These are phyloP conservation scores for Lichtheimia corymbifera DNA, from an alignment of 371 early-diverging fungal species.

Conservation along the genomic window DNA sequence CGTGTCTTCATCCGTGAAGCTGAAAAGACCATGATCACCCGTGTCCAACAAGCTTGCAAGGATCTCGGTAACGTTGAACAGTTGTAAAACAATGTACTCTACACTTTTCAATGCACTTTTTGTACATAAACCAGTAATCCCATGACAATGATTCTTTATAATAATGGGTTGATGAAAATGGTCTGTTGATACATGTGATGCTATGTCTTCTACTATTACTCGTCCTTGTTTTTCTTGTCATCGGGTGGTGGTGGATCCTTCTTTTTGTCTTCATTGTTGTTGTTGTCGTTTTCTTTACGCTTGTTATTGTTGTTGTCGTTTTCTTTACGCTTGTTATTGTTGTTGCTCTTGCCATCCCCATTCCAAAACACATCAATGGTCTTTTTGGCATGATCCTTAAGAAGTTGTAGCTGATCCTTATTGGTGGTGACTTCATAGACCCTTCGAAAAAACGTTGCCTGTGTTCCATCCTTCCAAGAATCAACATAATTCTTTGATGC, in stretches of 20 bases:
- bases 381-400: slow-evolving; percentile 12
- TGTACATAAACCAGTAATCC: no score
- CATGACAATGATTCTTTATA: no score
- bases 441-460: slow-evolving; percentile 16
- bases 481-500: slow-evolving; percentile 12
- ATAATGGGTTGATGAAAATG: no score
- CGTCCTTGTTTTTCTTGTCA: slow-evolving; percentile 4
- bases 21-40: slow-evolving; percentile 82
- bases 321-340: neutral
- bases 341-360: neutral
- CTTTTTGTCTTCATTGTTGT: neutral
- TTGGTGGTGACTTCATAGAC: slow-evolving; percentile 15
- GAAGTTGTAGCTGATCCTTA: slow-evolving; percentile 8
- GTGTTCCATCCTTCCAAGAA: slow-evolving; percentile 25
- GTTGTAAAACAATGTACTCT: slow-evolving; percentile 51
- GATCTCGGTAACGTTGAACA: slow-evolving; percentile 76
- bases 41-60: slow-evolving; percentile 79
- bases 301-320: slow-evolving; percentile 3
- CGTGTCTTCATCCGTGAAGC: slow-evolving; percentile 82
- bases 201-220: neutral
- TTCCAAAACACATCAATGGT: slow-evolving; percentile 14
- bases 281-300: neutral
- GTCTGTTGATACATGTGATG: no score
- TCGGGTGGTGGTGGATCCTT: neutral
- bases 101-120: no score